These are phyloP conservation scores for Prunus persica DNA, from an alignment of 306 rosid genomes.

Conservation along the genomic window Prunus_persica_NCBIv2 NC_034010.1:28264501-28265000, in stretches of 20 bases:
- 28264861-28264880: too few species aligned
- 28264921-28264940: not conserved
- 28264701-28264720: too few species aligned
- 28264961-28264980: conserved; percentile 10
- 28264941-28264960: not conserved
- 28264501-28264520: not conserved
- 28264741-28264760: too few species aligned
- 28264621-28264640: not conserved
- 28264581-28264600: conserved; percentile 9
- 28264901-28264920: not conserved
- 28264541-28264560: too few species aligned
- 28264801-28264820: too few species aligned
- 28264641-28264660: not conserved
- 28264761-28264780: too few species aligned
- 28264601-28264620: not conserved
- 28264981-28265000: conserved; percentile 36
- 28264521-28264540: not conserved
- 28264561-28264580: too few species aligned
- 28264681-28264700: too few species aligned
- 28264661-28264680: not conserved
- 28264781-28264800: too few species aligned
- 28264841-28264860: too few species aligned
- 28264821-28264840: too few species aligned
- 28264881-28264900: not conserved
- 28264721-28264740: too few species aligned